Conservation (phyloP, 2,329 filamentous ascomycete genomes). For the Colletotrichum lupini region DNA sequence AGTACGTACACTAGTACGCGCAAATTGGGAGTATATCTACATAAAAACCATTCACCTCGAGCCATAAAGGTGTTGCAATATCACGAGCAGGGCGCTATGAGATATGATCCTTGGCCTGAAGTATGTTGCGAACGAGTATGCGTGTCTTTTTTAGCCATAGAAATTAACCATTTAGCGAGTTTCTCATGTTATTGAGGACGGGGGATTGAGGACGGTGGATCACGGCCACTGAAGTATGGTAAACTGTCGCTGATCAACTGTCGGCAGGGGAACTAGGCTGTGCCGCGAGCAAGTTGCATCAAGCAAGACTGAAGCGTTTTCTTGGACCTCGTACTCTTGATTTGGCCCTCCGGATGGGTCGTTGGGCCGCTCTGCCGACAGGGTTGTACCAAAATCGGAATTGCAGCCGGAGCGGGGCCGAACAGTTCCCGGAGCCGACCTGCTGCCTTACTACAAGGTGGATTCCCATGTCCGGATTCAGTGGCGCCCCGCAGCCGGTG, state of each 20-base stretch:
- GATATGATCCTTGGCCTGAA: too few relatives aligned
- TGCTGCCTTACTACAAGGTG: background rate
- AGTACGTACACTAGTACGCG: background rate
- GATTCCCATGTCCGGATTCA: too few relatives aligned
- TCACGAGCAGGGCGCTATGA: background rate
- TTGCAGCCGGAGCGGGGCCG: too few relatives aligned
- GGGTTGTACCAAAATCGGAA: background rate
- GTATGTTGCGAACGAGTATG: background rate
- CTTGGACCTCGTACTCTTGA: background rate
- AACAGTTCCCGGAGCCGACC: background rate
- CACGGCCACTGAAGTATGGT: background rate
- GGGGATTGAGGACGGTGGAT: background rate
- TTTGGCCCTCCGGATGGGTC: background rate
- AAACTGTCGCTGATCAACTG: background rate
- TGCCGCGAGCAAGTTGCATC: background rate
- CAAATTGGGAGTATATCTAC: background rate
- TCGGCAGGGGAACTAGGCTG: background rate
- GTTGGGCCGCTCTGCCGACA: background rate
- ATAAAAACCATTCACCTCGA: background rate
- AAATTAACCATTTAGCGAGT: background rate
- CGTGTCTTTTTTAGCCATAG: background rate
- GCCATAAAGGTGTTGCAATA: background rate
- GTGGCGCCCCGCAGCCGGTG: background rate
- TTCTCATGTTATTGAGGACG: background rate
- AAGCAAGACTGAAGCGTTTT: background rate